A percentile compares a stretch with the other conserved stretches of the same genome.
These are phyloP conservation scores for Penicillium bovifimosum DNA, from an alignment of 495 filamentous ascomycete genomes.

Conservation along the genomic window DNA sequence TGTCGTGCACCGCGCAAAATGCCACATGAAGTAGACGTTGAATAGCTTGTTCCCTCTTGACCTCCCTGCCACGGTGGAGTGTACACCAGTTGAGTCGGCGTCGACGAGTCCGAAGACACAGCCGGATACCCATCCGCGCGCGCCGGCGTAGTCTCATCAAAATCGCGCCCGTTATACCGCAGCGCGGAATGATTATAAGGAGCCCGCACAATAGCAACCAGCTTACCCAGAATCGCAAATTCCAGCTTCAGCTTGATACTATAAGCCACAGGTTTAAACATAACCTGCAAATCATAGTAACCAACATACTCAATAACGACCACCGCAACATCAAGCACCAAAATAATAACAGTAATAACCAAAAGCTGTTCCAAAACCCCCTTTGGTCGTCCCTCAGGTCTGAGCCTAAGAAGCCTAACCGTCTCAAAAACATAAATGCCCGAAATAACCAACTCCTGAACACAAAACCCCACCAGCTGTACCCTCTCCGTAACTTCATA, in stretches of 20 bases:
- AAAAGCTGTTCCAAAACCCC: conserved; percentile 43
- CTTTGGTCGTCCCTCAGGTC: conserved; percentile 22
- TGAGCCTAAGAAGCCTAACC: conserved; percentile 36
- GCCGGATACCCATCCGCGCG: conserved; percentile 3
- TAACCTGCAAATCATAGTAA: conserved; percentile 44
- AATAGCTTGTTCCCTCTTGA: background rate
- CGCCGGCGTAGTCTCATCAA: conserved; percentile 13
- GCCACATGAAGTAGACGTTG: conserved; percentile 4
- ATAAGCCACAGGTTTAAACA: conserved; percentile 47
- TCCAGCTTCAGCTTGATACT: conserved; percentile 52
- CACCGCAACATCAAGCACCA: conserved; percentile 44
- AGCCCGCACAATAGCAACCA: conserved; percentile 34
- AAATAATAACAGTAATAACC: conserved; percentile 43
- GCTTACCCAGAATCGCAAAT: conserved; percentile 46
- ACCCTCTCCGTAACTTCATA: conserved; percentile 50
- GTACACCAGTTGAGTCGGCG: conserved; percentile 3
- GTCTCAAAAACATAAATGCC: conserved; percentile 52
- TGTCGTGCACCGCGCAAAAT: background rate
- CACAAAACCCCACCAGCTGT: conserved; percentile 48
- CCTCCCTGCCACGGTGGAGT: conserved; percentile 17
- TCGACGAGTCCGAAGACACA: background rate
- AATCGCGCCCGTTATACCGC: conserved; percentile 13
- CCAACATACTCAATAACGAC: conserved; percentile 44
- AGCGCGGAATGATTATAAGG: conserved; percentile 5
- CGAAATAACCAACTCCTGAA: conserved; percentile 54